phyloP scores from a whole-genome alignment of 2,329 filamentous ascomycete species.

The Beauveria brongniartii region DNA sequence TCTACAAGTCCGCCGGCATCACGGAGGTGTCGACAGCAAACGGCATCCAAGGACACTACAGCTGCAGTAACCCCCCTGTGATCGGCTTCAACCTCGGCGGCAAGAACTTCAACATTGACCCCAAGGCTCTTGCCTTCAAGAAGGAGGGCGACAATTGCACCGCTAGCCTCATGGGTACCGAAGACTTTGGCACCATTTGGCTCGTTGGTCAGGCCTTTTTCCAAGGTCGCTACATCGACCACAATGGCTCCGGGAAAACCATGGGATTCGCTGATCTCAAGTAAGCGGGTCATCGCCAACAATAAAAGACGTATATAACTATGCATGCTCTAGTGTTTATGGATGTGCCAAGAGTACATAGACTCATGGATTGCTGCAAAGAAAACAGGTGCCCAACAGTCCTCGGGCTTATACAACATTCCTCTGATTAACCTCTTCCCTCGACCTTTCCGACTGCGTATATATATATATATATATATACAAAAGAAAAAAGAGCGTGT shows the following conservation, averaged over 20 bases:
- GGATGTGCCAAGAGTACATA: not conserved
- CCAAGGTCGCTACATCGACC: conserved; percentile 17
- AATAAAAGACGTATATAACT: not conserved
- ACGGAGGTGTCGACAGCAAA: conserved; percentile 5
- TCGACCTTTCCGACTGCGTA: not conserved
- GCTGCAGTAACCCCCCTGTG: conserved; percentile 12
- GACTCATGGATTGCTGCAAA: not conserved
- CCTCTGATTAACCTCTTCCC: not conserved
- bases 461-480: not conserved
- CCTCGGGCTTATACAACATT: not conserved
- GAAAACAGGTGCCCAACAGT: too few species aligned
- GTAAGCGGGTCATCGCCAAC: not conserved
- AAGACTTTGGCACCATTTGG: conserved; percentile 14
- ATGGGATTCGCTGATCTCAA: conserved; percentile 16
- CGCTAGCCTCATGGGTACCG: conserved; percentile 13
- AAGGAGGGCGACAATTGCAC: conserved; percentile 15
- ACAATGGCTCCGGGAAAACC: conserved; percentile 12
- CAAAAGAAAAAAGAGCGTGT: not conserved
- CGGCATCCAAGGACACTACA: conserved; percentile 15
- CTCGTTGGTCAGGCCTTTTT: conserved; percentile 18
- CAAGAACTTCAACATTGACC: conserved; percentile 14
- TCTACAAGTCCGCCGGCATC: conserved; percentile 14
- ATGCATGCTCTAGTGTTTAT: not conserved
- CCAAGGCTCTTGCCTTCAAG: conserved; percentile 13
- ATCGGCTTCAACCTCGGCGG: conserved; percentile 14